phyloP scores from a whole-genome alignment of 2,329 filamentous ascomycete species.

The Penicillium sp. region DNA sequence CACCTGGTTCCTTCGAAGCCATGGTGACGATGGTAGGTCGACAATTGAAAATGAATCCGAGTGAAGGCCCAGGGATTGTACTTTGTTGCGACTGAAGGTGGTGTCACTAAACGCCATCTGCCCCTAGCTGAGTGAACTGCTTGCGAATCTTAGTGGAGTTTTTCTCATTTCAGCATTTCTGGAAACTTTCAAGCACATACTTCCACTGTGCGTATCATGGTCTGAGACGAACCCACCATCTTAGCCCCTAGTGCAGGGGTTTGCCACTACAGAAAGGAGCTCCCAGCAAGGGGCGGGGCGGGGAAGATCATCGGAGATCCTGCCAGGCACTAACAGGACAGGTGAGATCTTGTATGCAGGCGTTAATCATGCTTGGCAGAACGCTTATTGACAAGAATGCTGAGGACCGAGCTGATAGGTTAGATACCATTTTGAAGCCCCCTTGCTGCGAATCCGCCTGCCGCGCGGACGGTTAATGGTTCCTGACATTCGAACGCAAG shows the following conservation, averaged over 20 bases:
- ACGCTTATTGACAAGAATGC: neutral
- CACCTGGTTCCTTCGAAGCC: neutral
- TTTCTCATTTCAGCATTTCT: neutral
- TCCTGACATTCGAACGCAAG: neutral
- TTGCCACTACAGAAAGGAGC: neutral
- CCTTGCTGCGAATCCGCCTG: neutral
- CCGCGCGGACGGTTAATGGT: neutral
- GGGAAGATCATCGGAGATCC: neutral
- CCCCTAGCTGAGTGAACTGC: neutral
- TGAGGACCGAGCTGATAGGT: neutral
- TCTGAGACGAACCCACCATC: neutral
- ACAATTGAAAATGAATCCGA: neutral
- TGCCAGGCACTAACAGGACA: neutral
- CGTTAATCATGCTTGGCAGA: neutral
- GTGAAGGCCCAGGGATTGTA: neutral
- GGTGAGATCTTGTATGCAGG: neutral
- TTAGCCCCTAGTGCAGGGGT: conserved; percentile 1
- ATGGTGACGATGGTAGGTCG: conserved; percentile 1
- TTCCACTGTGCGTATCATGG: neutral
- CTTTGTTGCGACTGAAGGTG: neutral
- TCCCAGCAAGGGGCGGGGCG: conserved; percentile 1
- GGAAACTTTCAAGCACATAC: neutral
- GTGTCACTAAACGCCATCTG: neutral
- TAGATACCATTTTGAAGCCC: conserved; percentile 1
- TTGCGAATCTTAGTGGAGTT: neutral